These are phyloP conservation scores for Closterium sp. DNA, from an alignment of 139 green algal species.

Conservation along the genomic window DNA sequence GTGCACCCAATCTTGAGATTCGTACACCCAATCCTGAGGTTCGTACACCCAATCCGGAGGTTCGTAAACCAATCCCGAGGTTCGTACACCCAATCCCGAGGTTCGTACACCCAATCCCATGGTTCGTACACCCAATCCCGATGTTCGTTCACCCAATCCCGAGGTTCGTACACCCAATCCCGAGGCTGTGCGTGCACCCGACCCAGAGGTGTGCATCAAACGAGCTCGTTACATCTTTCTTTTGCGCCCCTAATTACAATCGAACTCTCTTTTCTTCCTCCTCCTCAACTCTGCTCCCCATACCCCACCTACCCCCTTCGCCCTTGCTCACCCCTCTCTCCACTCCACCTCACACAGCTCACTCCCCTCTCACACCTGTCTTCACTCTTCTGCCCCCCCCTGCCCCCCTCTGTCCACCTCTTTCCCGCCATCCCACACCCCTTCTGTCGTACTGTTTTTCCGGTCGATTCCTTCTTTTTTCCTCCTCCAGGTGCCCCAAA, in stretches of 20 bases:
- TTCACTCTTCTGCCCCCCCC: not conserved
- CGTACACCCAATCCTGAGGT: too few species aligned
- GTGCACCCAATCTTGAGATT: too few species aligned
- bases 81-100: too few species aligned
- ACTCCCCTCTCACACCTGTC: not conserved
- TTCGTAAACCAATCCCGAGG: too few species aligned
- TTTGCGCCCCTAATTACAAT: not conserved
- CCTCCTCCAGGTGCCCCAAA: conserved; percentile 16
- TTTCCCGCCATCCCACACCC: not conserved
- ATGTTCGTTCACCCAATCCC: too few species aligned
- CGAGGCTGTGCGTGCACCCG: too few species aligned
- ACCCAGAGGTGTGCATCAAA: too few species aligned
- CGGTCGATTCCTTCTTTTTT: not conserved
- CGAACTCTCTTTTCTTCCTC: not conserved
- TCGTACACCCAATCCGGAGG: too few species aligned
- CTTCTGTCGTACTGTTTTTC: not conserved
- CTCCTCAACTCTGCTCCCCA: not conserved
- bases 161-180: too few species aligned
- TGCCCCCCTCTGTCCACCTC: not conserved
- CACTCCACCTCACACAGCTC: not conserved
- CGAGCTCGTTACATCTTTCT: not conserved
- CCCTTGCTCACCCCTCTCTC: not conserved
- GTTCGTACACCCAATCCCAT: too few species aligned
- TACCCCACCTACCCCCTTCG: not conserved
- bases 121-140: too few species aligned